Conservation (phyloP, 441 rosid genomes). For the Biscutella auriculata region DNA sequence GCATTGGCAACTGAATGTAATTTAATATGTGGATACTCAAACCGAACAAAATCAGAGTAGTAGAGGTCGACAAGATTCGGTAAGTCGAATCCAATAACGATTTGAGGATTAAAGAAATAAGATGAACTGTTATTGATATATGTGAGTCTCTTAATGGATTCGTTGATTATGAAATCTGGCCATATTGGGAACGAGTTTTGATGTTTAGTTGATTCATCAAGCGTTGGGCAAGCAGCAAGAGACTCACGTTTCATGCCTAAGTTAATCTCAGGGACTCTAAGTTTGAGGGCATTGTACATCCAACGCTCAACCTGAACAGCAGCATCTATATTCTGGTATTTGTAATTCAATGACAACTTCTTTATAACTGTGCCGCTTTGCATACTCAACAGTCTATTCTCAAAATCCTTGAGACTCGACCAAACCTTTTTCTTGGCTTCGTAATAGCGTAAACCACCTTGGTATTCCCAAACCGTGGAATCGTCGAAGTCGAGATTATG, state of each 20-base stretch:
- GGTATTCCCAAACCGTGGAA: too few relatives aligned
- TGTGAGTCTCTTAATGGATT: not conserved
- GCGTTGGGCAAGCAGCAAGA: not conserved
- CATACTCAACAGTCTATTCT: too few relatives aligned
- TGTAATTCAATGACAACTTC: too few relatives aligned
- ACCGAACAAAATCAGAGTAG: not conserved
- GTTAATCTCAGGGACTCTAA: too few relatives aligned
- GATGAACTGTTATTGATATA: not conserved
- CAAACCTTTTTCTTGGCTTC: too few relatives aligned
- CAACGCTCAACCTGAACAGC: too few relatives aligned
- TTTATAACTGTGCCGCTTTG: too few relatives aligned
- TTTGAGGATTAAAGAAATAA: not conserved
- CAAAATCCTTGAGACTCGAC: too few relatives aligned
- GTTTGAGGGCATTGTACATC: too few relatives aligned
- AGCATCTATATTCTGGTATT: too few relatives aligned
- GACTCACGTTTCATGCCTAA: too few relatives aligned
- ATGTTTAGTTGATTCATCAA: not conserved
- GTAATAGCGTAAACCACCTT: too few relatives aligned
- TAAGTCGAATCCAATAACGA: not conserved
- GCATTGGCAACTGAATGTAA: not conserved
- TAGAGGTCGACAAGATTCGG: not conserved
- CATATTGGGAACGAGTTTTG: not conserved
- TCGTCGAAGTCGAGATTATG: conserved; percentile 3
- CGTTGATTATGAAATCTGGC: not conserved
- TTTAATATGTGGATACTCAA: not conserved